Percentiles rank a stretch among this genome's conserved stretches.
Conservation (phyloP, 2,329 filamentous ascomycete species). For the Ophiostoma tasmaniense region DNA sequence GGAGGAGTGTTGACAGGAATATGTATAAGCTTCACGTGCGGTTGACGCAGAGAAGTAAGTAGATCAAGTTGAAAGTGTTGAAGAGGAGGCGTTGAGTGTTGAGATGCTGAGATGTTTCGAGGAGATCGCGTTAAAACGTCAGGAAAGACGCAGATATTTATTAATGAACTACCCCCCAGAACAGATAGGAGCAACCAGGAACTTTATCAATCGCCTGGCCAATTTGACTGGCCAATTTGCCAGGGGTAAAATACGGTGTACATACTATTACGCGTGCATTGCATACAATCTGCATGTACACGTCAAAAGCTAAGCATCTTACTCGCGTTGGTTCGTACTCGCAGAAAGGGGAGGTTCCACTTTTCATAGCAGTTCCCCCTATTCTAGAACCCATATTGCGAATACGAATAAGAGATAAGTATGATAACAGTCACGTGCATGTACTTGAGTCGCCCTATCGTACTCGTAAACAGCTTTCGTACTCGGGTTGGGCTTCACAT, state of each 20-base stretch:
- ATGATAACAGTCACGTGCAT: conserved; percentile 6
- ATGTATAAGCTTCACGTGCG: neutral
- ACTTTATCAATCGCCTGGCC: neutral
- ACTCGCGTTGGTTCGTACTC: neutral
- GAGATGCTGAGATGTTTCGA: neutral
- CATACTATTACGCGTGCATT: neutral
- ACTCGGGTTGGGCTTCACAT: neutral
- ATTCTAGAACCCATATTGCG: conserved; percentile 14
- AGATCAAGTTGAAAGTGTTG: neutral
- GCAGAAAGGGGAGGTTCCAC: neutral
- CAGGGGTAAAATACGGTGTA: conserved; percentile 14
- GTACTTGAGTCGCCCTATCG: neutral
- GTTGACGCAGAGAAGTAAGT: neutral
- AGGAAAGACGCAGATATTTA: conserved; percentile 13
- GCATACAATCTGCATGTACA: neutral
- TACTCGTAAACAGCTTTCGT: neutral
- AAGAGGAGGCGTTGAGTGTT: neutral
- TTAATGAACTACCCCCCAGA: neutral
- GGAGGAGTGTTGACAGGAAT: neutral
- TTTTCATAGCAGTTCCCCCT: conserved; percentile 3
- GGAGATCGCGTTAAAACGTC: neutral
- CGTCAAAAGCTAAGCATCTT: neutral
- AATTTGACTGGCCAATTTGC: conserved; percentile 11
- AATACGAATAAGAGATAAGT: conserved; percentile 21
- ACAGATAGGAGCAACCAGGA: neutral